Conservation (phyloP, 1,139 yeast species). For the Schwanniomyces etchellsii region DNA sequence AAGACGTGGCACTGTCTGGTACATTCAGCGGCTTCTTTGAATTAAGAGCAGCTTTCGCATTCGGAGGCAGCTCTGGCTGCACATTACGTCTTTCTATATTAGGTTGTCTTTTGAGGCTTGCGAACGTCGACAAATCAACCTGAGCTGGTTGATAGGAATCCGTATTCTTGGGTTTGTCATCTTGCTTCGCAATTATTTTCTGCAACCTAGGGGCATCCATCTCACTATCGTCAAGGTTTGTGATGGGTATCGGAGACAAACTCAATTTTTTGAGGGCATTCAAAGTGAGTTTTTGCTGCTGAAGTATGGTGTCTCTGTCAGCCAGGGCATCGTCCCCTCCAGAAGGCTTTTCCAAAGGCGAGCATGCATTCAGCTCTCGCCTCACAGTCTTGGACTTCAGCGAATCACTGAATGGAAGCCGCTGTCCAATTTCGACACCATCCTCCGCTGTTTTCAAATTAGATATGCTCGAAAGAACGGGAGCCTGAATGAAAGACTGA, state of each 20-base stretch:
- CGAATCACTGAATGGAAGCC: conserved; percentile 35
- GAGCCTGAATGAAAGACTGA: conserved; percentile 46
- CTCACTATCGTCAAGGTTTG: conserved; percentile 7
- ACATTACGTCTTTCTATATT: conserved; percentile 9
- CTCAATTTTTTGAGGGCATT: conserved; percentile 43
- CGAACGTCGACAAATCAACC: conserved; percentile 45
- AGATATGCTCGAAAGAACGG: conserved; percentile 36
- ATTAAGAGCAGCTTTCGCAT: background rate
- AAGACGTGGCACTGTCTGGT: background rate
- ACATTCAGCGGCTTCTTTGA: background rate
- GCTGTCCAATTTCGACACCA: conserved; percentile 38
- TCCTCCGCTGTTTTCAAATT: conserved; percentile 22
- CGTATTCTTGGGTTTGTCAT: conserved; percentile 7
- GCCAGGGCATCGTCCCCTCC: conserved; percentile 14
- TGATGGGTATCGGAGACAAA: conserved; percentile 36
- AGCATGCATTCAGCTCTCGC: conserved; percentile 3
- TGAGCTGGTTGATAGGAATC: conserved; percentile 51
- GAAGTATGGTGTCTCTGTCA: conserved; percentile 33
- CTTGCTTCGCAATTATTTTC: conserved; percentile 9
- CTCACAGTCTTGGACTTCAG: conserved; percentile 3
- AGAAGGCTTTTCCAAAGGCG: conserved; percentile 4
- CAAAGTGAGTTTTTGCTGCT: conserved; percentile 39
- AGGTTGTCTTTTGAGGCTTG: conserved; percentile 44
- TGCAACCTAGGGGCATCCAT: too few relatives aligned
- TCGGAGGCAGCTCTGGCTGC: background rate